These are phyloP conservation scores for Apiospora koreana DNA, from an alignment of 2,329 filamentous ascomycete genomes.

Conservation along the genomic window DNA sequence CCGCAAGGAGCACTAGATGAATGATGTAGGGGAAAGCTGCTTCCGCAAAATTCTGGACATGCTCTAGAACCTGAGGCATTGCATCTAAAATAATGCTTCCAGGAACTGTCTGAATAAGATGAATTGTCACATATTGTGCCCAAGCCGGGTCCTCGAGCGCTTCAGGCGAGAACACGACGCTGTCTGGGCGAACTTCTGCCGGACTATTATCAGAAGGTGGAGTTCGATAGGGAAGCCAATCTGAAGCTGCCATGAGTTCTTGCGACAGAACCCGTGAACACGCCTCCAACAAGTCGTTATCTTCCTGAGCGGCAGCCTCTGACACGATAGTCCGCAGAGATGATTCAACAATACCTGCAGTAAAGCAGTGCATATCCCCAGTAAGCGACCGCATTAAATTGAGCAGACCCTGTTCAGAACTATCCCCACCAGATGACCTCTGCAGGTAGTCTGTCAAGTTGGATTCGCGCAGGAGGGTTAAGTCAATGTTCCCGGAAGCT, in stretches of 20 bases:
- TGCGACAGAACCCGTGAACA: constrained; percentile 55
- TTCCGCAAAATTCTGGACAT: constrained; percentile 69
- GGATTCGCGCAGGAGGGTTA: constrained; percentile 62
- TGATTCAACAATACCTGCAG: constrained; percentile 61
- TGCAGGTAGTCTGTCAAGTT: constrained; percentile 51
- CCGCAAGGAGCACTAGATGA: constrained; percentile 74
- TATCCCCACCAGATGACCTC: constrained; percentile 46
- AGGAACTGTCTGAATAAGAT: constrained; percentile 59
- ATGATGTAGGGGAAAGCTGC: constrained; percentile 80
- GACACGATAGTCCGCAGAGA: constrained; percentile 60
- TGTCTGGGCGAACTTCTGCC: constrained; percentile 27
- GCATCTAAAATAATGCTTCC: constrained; percentile 70
- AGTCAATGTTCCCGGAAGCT: constrained; percentile 68
- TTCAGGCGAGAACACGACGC: constrained; percentile 36
- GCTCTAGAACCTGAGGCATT: constrained; percentile 65
- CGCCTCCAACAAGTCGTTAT: constrained; percentile 49
- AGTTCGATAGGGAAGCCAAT: constrained; percentile 57
- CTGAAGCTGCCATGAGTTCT: constrained; percentile 53
- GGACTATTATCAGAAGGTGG: constrained; percentile 53
- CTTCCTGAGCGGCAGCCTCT: constrained; percentile 47
- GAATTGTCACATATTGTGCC: constrained; percentile 62
- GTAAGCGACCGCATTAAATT: constrained; percentile 63
- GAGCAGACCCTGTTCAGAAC: constrained; percentile 66
- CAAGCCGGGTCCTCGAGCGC: constrained; percentile 53
- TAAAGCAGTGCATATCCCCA: constrained; percentile 54